These are phyloP conservation scores for Coniferiporia sulphurascens DNA, from an alignment of 1,284 basidiomycete genomes.

Conservation along the genomic window DNA sequence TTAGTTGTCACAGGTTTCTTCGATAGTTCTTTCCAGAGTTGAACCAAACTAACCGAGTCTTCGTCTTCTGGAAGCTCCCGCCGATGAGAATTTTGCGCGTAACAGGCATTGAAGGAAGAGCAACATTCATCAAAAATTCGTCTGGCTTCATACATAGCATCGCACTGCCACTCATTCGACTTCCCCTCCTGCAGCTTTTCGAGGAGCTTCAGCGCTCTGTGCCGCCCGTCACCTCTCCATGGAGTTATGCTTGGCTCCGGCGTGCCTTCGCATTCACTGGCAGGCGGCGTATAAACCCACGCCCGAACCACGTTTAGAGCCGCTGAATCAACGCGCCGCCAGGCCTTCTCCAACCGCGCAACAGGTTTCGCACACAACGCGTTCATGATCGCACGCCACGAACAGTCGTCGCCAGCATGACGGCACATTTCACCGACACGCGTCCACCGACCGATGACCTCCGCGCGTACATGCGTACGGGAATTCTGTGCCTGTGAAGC, in stretches of 20 bases:
- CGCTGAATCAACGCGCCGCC: constrained; percentile 63
- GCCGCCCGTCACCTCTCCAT: constrained; percentile 60
- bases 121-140: constrained; percentile 48
- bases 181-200: constrained; percentile 37
- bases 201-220: constrained; percentile 38
- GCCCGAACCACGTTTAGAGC: constrained; percentile 54
- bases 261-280: constrained; percentile 33
- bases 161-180: constrained; percentile 40
- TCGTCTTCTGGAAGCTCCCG: constrained; percentile 41
- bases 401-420: constrained; percentile 63
- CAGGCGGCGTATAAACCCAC: constrained; percentile 52
- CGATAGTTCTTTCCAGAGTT: constrained; percentile 16
- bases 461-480: constrained; percentile 62
- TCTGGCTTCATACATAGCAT: constrained; percentile 38
- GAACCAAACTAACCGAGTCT: constrained; percentile 36
- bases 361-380: constrained; percentile 69
- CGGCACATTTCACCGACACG: constrained; percentile 66
- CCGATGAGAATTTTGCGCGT: constrained; percentile 33
- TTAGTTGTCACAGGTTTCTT: constrained; percentile 37
- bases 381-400: constrained; percentile 65
- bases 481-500: constrained; percentile 40
- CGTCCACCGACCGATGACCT: constrained; percentile 67
- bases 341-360: constrained; percentile 69
- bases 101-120: constrained; percentile 34
- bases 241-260: constrained; percentile 49